Evolutionary conservation across 192 early-diverging fungal genomes (phyloP).

Genomic region (Obelidium mucronatum): DNA sequence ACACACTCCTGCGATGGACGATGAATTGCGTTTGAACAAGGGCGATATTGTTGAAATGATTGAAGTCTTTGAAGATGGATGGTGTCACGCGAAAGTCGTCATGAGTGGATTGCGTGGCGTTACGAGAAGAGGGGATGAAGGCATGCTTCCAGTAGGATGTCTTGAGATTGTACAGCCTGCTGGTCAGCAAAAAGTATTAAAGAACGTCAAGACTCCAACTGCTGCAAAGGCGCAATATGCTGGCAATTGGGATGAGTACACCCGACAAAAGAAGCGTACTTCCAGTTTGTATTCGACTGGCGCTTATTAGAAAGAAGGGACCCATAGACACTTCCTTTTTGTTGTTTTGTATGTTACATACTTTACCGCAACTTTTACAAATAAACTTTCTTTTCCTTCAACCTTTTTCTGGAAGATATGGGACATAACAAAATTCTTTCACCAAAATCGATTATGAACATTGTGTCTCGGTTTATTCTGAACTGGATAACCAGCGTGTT

Average conservation of each 20-base stretch:
- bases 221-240: background rate
- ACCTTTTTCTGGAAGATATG: background rate
- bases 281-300: slow-evolving; percentile 13
- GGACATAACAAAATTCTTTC: background rate
- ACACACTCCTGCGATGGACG: slow-evolving; percentile 36
- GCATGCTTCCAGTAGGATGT: slow-evolving; percentile 37
- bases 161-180: slow-evolving; percentile 13
- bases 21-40: slow-evolving; percentile 38
- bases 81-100: slow-evolving; percentile 32
- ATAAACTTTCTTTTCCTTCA: background rate
- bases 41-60: slow-evolving; percentile 47
- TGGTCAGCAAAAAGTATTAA: slow-evolving; percentile 19
- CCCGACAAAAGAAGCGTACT: slow-evolving; percentile 10
- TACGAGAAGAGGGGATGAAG: slow-evolving; percentile 35
- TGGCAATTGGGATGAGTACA: slow-evolving; percentile 27
- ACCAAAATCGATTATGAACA: too few species aligned
- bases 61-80: slow-evolving; percentile 46
- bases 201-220: background rate
- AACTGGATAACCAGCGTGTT: slow-evolving; percentile 1
- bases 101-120: slow-evolving; percentile 25
- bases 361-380: background rate
- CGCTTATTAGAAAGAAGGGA: background rate
- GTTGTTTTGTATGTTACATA: slow-evolving; percentile 6
- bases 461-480: background rate
- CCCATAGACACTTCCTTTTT: too few species aligned